Base-by-base conservation (phyloP, 805 yeast genomes). In the Barnettozyma salicaria region DNA sequence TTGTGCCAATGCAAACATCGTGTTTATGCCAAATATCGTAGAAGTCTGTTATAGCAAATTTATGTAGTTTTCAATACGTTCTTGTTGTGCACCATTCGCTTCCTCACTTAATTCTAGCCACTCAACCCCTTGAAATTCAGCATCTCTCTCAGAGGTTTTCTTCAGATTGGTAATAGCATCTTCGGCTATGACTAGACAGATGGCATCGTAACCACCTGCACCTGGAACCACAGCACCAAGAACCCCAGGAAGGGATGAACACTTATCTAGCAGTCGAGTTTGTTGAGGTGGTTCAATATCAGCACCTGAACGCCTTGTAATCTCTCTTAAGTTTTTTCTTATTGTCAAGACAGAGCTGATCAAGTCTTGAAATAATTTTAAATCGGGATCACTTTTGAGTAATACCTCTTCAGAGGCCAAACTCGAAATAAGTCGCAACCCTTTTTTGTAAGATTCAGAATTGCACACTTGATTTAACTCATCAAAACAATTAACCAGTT, bases 201-300 rank as follows among this genome's bases (percentile, higher is more conserved):
- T 74, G 1, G 98, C 98, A 64, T 92, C 98, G 55, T 78, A 83
- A 0, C 98, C 98, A 19, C 98, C 98, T 1, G 98, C 98, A 2
- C 98, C 98, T 0, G 98, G 98, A 4, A 92, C 95, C 23, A 92
- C 89, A n/a, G 96, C 97, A 0, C 96, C 95, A 14, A 90, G 49
- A 21, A 87, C 92, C 12, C 98, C 98, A 0, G 64, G 65, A 16
- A 85, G 53, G 7, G 58, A 47, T 27, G 68, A 56, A 40, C 83
- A 76, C 13, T 64, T 56, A 52, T 90, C 76, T 7, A 92, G 61
- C 6, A 92, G 64, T 2, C 48, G 42, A 0, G 96, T 84, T 59
- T 92, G 98, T 16, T 69, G 64, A 2, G 54, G 59, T 0, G 98
- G 98, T 59, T 92, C 97, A 34, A 92, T 76, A n/a, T 82, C 87